Percentiles rank a stretch among this genome's conserved stretches.
Evolutionary conservation across 768 basidiomycete species (phyloP).

Genomic region (Boletus rubropictus): DNA sequence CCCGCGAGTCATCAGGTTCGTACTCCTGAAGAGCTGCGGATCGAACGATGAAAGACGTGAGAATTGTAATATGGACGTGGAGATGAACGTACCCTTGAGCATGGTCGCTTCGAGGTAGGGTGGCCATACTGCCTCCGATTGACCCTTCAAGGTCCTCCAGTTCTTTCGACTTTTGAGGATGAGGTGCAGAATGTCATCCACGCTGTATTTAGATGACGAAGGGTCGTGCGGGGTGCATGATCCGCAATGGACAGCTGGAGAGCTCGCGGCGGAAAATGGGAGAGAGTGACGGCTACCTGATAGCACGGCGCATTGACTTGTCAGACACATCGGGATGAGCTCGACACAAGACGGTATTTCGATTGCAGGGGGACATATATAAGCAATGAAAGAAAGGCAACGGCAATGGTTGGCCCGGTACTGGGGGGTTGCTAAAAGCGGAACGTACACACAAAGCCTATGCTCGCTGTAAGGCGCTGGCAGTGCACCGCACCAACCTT

Average conservation of each 20-base stretch:
- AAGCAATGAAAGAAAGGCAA: constrained; percentile 12
- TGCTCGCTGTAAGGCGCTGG: no score
- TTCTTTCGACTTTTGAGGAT: constrained; percentile 66
- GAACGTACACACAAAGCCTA: no score
- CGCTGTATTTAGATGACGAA: constrained; percentile 18
- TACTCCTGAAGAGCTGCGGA: constrained; percentile 62
- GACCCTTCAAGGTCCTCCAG: constrained; percentile 67
- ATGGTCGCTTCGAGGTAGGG: constrained; percentile 72
- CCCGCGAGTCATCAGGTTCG: constrained; percentile 64
- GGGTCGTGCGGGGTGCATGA: constrained; percentile 12
- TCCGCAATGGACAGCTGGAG: neutral
- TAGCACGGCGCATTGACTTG: constrained; percentile 1
- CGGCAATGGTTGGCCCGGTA: constrained; percentile 23
- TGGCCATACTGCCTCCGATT: constrained; percentile 72
- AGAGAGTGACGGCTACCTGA: neutral
- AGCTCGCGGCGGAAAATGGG: constrained; percentile 1
- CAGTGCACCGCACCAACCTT: no score
- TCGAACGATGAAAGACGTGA: constrained; percentile 17
- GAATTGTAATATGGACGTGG: constrained; percentile 10
- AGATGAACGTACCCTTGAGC: constrained; percentile 52
- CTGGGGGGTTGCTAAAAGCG: neutral
- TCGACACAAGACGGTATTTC: constrained; percentile 3
- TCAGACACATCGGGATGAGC: constrained; percentile 14
- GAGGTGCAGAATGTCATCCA: constrained; percentile 54
- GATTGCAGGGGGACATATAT: constrained; percentile 21